phyloP scores from a whole-genome alignment of 2,329 filamentous ascomycete species.

The Epichloe sibirici region DNA sequence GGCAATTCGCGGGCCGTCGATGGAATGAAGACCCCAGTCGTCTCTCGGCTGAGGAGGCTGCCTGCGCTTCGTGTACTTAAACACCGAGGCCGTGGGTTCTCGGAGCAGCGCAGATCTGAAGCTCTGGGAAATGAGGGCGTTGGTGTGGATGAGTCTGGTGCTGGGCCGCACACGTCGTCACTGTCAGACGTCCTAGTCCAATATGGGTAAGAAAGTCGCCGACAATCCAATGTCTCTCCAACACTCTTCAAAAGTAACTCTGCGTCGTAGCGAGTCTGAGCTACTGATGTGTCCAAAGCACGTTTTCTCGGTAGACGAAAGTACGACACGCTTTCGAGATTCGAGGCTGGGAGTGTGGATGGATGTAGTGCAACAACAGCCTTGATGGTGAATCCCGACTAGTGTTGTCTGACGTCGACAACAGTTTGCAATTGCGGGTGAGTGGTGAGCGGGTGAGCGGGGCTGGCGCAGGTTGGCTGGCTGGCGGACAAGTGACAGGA shows the following conservation, averaged over 20 bases:
- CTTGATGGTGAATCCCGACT: not conserved
- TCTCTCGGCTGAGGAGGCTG: too few species aligned
- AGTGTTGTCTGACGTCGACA: not conserved
- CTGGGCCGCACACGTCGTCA: not conserved
- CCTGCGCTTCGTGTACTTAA: too few species aligned
- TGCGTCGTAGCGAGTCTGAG: not conserved
- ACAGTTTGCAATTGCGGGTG: not conserved
- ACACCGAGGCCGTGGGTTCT: too few species aligned
- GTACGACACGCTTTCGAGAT: too few species aligned
- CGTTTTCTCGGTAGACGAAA: not conserved
- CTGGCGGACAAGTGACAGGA: not conserved
- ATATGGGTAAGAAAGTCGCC: not conserved
- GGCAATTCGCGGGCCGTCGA: too few species aligned
- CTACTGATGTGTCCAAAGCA: not conserved
- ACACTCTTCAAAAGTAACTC: not conserved
- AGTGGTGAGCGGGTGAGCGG: not conserved
- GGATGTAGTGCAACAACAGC: not conserved
- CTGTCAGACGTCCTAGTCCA: not conserved
- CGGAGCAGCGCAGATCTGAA: too few species aligned
- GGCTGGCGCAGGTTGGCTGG: not conserved
- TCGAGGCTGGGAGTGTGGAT: not conserved
- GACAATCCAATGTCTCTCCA: not conserved
- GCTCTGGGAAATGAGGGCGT: not conserved
- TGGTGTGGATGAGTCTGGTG: not conserved
- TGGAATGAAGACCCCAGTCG: too few species aligned